Evolutionary conservation across 2,329 filamentous ascomycete genomes (phyloP).

Genomic region (Penicillium frequentans): DNA sequence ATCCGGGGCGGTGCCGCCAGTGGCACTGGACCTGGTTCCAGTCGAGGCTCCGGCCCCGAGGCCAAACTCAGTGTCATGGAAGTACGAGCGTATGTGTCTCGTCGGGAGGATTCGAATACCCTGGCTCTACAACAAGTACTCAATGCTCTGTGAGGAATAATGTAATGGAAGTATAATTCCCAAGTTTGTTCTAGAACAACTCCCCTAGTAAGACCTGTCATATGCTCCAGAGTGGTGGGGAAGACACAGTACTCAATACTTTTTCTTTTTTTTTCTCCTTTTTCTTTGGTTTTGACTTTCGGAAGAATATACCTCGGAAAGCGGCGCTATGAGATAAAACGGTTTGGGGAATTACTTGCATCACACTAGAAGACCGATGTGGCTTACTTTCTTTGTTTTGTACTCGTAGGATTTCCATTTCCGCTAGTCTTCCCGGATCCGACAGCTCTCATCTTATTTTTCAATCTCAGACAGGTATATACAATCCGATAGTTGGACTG

Average conservation of each 20-base stretch:
- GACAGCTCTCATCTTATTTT: constrained; percentile 1
- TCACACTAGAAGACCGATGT: background rate
- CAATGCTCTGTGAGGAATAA: constrained; percentile 57
- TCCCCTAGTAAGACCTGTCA: background rate
- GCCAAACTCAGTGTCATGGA: constrained; percentile 51
- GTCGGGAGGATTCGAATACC: constrained; percentile 78
- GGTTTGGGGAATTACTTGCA: background rate
- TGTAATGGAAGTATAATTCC: background rate
- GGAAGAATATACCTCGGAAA: background rate
- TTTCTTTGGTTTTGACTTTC: background rate
- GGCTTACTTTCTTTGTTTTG: background rate
- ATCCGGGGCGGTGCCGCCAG: constrained; percentile 59
- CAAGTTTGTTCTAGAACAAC: too few species aligned
- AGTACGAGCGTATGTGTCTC: constrained; percentile 80
- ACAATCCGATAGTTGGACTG: background rate
- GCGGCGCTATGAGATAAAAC: background rate
- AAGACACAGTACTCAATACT: background rate
- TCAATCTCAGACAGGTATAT: background rate
- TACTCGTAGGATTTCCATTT: background rate
- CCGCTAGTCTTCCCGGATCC: background rate
- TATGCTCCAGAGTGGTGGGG: background rate
- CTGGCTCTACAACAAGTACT: constrained; percentile 82
- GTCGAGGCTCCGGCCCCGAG: constrained; percentile 38
- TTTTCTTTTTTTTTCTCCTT: background rate
- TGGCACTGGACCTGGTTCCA: constrained; percentile 47